Evolutionary conservation across 108 stramenopile genomes (phyloP), one percentile per base, ranked within the genome.

Genomic region (Cyclotella cryptica): DNA sequence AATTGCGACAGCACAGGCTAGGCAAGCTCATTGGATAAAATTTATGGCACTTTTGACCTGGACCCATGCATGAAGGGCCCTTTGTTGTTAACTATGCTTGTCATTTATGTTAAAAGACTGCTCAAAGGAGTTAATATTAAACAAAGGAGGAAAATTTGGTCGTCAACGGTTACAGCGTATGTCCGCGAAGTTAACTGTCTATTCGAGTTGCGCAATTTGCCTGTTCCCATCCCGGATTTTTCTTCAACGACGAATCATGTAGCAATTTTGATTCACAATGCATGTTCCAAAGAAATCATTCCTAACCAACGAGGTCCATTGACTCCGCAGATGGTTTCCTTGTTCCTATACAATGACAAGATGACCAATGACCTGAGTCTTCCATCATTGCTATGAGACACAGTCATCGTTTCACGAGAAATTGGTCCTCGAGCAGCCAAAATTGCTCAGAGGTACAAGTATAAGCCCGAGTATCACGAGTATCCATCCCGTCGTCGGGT

Each of bases 1-100:
- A 4, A 35, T 54, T 18, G 40, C 35, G 8, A 59, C 51, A 19
- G 24, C 13, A 10, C 13, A 17, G 17, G 28, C 69, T 69, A 43
- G 39, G 70, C 57, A 71, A 17, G 40, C 55, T 71, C 22, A 46
- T 53, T 75, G 12, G 9, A 44, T 46, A 17, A 66, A 66, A 13
- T 45, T 0, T 19, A 71, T 39, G 40, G 19, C 35, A 41, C 45
- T 42, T n/a, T 21, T 3, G 62, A 64, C 17, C 62, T 49, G 72
- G 72, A 0, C 29, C 44, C 11, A 15, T 51, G 35, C 4, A 3
- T n/a, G 47, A 29, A 40, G 46, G 59, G 24, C n/a, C n/a, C n/a
- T n/a, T n/a, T n/a, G n/a, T n/a, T n/a, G n/a, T n/a, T n/a, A n/a
- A n/a, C n/a, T n/a, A n/a, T n/a, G n/a, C n/a, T n/a, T n/a, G n/a